Evolutionary conservation across 345 rosid species (phyloP).

Genomic region (Toxicodendron radicans): DNA sequence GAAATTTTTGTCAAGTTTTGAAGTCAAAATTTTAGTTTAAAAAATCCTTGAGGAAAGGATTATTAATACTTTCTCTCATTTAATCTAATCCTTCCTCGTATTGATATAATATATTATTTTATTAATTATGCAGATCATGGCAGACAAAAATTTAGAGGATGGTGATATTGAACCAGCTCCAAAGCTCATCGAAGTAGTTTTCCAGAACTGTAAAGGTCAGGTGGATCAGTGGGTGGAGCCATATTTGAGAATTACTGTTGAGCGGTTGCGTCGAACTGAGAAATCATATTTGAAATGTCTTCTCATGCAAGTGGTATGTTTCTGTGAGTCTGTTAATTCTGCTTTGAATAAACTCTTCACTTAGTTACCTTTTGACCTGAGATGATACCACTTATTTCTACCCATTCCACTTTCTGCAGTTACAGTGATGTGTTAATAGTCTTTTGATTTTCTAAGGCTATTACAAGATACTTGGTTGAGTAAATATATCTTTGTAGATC

Average conservation of each 20-base stretch:
- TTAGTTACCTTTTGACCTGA: not conserved
- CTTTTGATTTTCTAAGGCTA: not conserved
- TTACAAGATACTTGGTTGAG: not conserved
- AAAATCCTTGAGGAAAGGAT: too few relatives aligned
- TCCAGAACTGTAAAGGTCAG: conserved; percentile 97
- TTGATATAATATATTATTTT: conserved; percentile 2
- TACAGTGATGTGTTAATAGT: not conserved
- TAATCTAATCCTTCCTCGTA: not conserved
- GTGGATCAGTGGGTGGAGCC: conserved; percentile 99
- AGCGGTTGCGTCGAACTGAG: conserved; percentile 76
- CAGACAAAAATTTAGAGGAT: conserved; percentile 86
- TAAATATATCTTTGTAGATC: not conserved
- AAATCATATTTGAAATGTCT: conserved; percentile 86
- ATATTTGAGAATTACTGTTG: conserved; percentile 78
- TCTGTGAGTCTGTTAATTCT: conserved; percentile 11
- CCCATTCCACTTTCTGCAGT: not conserved
- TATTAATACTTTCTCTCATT: not conserved
- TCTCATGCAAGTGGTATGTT: conserved; percentile 93
- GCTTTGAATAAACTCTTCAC: not conserved
- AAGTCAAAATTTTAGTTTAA: too few relatives aligned
- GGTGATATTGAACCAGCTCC: conserved; percentile 94
- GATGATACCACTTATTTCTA: not conserved
- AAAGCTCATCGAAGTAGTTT: conserved; percentile 93
- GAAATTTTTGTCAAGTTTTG: too few relatives aligned
- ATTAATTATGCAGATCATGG: conserved; percentile 58